Evolutionary conservation across 1,139 yeast species (phyloP).

Genomic region (Taiozyma sp.): DNA sequence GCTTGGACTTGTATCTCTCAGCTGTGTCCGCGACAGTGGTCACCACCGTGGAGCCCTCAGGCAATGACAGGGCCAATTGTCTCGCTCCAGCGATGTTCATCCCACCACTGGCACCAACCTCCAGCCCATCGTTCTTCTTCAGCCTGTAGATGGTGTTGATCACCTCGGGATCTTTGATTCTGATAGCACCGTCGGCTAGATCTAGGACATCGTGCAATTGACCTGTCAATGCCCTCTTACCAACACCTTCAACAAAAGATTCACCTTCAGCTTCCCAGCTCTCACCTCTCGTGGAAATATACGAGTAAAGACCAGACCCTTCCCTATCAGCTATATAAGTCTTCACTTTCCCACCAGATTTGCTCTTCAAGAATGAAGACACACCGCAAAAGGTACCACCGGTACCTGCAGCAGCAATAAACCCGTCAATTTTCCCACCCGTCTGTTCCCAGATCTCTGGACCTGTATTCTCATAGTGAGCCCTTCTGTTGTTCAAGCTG

Average conservation of each 20-base stretch:
- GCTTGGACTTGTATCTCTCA: constrained; percentile 76
- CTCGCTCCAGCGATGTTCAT: constrained; percentile 79
- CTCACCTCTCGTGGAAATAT: constrained; percentile 62
- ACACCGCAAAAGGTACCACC: constrained; percentile 90
- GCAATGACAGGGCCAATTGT: constrained; percentile 62
- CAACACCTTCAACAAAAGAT: constrained; percentile 92
- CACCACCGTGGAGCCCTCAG: constrained; percentile 80
- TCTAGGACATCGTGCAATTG: constrained; percentile 70
- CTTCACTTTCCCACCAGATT: constrained; percentile 51
- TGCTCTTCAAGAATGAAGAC: constrained; percentile 66
- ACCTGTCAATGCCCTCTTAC: constrained; percentile 86
- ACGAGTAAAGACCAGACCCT: constrained; percentile 79
- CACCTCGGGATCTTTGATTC: constrained; percentile 59
- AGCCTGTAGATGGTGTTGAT: constrained; percentile 77
- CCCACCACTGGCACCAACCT: constrained; percentile 84
- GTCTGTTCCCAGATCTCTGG: constrained; percentile 92
- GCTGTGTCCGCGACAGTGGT: constrained; percentile 85
- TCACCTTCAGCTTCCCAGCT: constrained; percentile 63
- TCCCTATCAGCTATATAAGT: constrained; percentile 87
- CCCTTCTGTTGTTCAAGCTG: constrained; percentile 77
- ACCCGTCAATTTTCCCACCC: constrained; percentile 70
- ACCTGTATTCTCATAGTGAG: constrained; percentile 88
- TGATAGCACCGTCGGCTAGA: constrained; percentile 60
- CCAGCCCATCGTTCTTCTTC: constrained; percentile 83
- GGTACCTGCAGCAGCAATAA: constrained; percentile 86